Evolutionary conservation across 345 rosid species (phyloP).

Genomic region (Eucalyptus melliodora): DNA sequence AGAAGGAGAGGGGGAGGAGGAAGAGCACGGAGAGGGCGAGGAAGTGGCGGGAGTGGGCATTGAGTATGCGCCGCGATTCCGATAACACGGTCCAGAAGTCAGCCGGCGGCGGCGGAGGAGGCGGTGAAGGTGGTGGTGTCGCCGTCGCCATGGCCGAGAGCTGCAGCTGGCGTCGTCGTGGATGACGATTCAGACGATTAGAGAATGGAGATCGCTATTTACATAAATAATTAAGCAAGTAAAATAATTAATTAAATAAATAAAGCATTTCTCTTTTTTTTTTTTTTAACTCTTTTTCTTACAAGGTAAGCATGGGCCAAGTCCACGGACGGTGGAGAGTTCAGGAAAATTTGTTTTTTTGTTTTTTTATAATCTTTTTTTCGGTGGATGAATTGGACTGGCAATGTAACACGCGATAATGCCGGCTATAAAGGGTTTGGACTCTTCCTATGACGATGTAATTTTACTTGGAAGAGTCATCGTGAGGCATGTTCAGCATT

Average conservation of each 20-base stretch:
- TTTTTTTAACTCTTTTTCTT: neutral
- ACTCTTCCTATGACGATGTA: neutral
- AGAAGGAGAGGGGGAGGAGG: conserved; percentile 62
- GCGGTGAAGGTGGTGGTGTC: neutral
- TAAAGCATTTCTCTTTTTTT: neutral
- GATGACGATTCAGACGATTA: neutral
- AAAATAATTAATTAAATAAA: neutral
- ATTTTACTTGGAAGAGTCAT: too few relatives aligned
- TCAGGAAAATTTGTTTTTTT: too few relatives aligned
- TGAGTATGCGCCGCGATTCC: conserved; percentile 53
- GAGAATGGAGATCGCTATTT: neutral
- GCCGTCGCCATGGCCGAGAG: neutral
- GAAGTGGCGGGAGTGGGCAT: conserved; percentile 84
- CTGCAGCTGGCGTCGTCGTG: too few relatives aligned
- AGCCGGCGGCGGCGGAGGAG: conserved; percentile 1
- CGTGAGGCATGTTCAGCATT: neutral
- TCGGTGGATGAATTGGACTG: neutral
- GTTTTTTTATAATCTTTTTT: too few relatives aligned
- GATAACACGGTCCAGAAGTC: conserved; percentile 21
- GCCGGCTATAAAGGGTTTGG: neutral
- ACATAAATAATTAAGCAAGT: neutral
- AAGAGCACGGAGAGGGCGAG: conserved; percentile 77
- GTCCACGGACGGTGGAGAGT: neutral
- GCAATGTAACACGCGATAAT: neutral
- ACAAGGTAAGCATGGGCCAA: neutral